phyloP scores from a whole-genome alignment of 768 basidiomycete genomes.

The Leccinum obscurum region DNA sequence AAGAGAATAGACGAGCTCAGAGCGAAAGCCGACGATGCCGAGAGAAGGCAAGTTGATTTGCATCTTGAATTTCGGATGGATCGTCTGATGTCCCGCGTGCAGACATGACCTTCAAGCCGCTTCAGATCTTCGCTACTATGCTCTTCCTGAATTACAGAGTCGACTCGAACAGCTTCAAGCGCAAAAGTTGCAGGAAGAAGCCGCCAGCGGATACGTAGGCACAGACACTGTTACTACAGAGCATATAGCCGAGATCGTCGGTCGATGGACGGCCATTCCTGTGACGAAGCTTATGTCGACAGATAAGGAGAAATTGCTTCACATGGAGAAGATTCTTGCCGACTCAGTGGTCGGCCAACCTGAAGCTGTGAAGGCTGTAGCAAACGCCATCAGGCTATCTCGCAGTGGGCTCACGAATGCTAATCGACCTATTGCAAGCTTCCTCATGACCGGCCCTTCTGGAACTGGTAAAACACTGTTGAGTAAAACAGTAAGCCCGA shows the following conservation, averaged over 20 bases:
- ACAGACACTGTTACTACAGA: conserved; percentile 80
- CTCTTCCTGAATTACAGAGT: conserved; percentile 82
- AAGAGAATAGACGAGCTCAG: conserved; percentile 88
- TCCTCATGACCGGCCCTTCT: conserved; percentile 89
- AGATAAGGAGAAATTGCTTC: conserved; percentile 85
- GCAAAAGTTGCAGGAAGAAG: conserved; percentile 76
- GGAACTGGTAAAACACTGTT: conserved; percentile 91
- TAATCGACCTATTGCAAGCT: conserved; percentile 86
- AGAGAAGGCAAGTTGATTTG: conserved; percentile 59
- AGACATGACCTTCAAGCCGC: conserved; percentile 75
- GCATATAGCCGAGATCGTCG: conserved; percentile 93
- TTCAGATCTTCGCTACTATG: conserved; percentile 89
- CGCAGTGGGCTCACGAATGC: conserved; percentile 92
- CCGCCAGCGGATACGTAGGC: conserved; percentile 48
- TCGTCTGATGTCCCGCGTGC: background rate
- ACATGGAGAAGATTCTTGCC: conserved; percentile 82
- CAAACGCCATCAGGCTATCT: conserved; percentile 90
- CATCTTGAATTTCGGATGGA: background rate
- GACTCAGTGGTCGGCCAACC: conserved; percentile 85
- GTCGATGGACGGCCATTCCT: conserved; percentile 91
- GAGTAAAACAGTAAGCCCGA: conserved; percentile 73
- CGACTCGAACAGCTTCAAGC: conserved; percentile 71
- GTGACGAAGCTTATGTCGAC: conserved; percentile 84
- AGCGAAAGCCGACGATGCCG: conserved; percentile 91
- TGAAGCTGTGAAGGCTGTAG: conserved; percentile 89